Evolutionary conservation across 108 stramenopile genomes (phyloP).

Genomic region (Skeletonema grethae): DNA sequence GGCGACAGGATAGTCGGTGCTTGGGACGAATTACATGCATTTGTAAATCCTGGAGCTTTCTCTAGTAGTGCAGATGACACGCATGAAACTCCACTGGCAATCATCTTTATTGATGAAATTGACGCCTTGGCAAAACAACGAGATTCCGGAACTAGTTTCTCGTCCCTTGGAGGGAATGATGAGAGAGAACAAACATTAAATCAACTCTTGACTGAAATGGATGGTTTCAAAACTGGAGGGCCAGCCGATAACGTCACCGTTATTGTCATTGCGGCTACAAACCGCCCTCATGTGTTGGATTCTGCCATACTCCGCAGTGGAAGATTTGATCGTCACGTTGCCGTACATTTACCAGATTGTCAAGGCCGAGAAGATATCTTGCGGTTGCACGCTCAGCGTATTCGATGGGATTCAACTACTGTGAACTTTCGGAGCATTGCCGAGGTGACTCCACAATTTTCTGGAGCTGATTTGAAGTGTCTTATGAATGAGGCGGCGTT

Average conservation of each 20-base stretch:
- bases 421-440: conserved; percentile 50
- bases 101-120: conserved; percentile 98
- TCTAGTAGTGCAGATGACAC: background rate
- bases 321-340: conserved; percentile 94
- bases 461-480: conserved; percentile 79
- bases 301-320: conserved; percentile 91
- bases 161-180: conserved; percentile 73
- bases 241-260: conserved; percentile 53
- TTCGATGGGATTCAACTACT: conserved; percentile 37
- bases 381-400: conserved; percentile 76
- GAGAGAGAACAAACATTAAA: conserved; percentile 96
- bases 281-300: conserved; percentile 89
- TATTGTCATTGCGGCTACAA: conserved; percentile 95
- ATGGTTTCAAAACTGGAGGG: conserved; percentile 77
- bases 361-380: conserved; percentile 88
- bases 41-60: conserved; percentile 16
- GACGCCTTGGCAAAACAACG: conserved; percentile 91
- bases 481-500: conserved; percentile 83
- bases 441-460: conserved; percentile 59
- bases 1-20: conserved; percentile 43
- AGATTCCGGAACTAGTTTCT: conserved; percentile 36
- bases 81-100: conserved; percentile 56
- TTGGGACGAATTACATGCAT: conserved; percentile 68
- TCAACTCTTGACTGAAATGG: conserved; percentile 95
- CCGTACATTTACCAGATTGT: conserved; percentile 83